These are phyloP conservation scores for Tetradesmus obliquus DNA, from an alignment of 139 green algal species.

Conservation along the genomic window DNA sequence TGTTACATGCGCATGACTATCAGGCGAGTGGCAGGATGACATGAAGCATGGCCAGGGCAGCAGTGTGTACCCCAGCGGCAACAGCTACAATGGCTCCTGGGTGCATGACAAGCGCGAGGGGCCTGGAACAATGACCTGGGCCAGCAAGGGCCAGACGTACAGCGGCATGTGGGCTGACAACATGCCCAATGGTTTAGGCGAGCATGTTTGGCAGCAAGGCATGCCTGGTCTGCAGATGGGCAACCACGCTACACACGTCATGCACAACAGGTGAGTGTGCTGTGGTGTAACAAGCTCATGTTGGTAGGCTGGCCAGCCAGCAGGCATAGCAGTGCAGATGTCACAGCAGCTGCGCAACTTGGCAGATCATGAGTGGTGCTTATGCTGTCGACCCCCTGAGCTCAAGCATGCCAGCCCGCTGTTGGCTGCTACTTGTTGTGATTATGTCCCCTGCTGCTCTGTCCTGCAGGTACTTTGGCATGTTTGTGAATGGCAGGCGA, in stretches of 20 bases:
- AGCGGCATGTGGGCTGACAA: constrained; percentile 66
- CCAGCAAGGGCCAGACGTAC: constrained; percentile 62
- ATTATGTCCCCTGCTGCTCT: background rate
- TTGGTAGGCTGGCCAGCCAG: background rate
- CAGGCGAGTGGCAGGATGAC: constrained; percentile 71
- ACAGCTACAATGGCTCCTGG: constrained; percentile 73
- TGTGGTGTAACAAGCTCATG: background rate
- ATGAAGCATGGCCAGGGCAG: constrained; percentile 70
- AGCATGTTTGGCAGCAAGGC: constrained; percentile 70
- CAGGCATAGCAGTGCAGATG: background rate
- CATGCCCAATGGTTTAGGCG: constrained; percentile 67
- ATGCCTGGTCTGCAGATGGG: constrained; percentile 16
- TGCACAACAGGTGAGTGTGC: constrained; percentile 72
- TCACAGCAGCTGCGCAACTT: background rate
- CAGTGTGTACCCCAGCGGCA: constrained; percentile 69
- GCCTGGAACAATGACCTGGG: constrained; percentile 65
- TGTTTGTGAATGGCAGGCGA: constrained; percentile 67
- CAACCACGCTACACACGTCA: constrained; percentile 71
- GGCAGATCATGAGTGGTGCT: background rate
- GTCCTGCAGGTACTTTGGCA: constrained; percentile 66
- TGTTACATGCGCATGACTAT: background rate
- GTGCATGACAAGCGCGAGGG: constrained; percentile 63
- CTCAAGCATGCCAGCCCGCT: background rate
- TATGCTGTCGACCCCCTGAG: background rate
- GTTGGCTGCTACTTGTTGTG: background rate